phyloP scores from a whole-genome alignment of 345 rosid genomes.

The Salix exigua region DNA sequence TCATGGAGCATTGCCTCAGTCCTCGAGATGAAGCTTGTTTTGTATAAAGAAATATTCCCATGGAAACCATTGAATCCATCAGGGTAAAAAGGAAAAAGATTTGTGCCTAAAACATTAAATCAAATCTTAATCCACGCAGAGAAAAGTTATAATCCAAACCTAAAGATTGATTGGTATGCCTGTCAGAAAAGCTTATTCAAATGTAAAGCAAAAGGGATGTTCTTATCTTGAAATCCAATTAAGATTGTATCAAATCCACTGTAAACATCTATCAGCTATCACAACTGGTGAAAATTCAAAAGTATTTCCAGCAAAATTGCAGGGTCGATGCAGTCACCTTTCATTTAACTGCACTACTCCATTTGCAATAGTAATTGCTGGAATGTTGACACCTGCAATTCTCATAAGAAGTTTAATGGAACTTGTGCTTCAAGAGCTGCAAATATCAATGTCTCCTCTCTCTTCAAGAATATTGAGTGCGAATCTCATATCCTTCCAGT shows the following conservation, averaged over 20 bases:
- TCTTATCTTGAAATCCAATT: not conserved
- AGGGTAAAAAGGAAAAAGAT: not conserved
- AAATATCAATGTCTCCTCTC: too few relatives aligned
- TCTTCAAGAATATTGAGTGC: too few relatives aligned
- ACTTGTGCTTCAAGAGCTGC: too few relatives aligned
- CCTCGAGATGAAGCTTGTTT: slow-evolving; percentile 8
- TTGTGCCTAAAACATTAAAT: not conserved
- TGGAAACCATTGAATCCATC: not conserved
- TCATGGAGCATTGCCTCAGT: slow-evolving; percentile 9
- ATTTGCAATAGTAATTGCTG: too few relatives aligned
- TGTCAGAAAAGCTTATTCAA: not conserved
- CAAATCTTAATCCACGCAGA: not conserved
- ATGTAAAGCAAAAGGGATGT: not conserved
- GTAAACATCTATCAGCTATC: not conserved
- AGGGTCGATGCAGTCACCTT: not conserved
- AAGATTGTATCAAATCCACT: not conserved
- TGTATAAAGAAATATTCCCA: not conserved
- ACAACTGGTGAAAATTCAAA: not conserved
- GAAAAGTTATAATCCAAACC: not conserved
- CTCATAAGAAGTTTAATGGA: too few relatives aligned
- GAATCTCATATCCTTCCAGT: too few relatives aligned
- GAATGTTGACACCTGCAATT: too few relatives aligned
- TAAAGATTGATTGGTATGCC: not conserved
- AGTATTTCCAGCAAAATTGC: not conserved
- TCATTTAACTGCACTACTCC: not conserved